Percentiles rank a stretch among this genome's conserved stretches.
Conservation (phyloP, 768 basidiomycete genomes). For the Psilocybe subaeruginosa region DNA sequence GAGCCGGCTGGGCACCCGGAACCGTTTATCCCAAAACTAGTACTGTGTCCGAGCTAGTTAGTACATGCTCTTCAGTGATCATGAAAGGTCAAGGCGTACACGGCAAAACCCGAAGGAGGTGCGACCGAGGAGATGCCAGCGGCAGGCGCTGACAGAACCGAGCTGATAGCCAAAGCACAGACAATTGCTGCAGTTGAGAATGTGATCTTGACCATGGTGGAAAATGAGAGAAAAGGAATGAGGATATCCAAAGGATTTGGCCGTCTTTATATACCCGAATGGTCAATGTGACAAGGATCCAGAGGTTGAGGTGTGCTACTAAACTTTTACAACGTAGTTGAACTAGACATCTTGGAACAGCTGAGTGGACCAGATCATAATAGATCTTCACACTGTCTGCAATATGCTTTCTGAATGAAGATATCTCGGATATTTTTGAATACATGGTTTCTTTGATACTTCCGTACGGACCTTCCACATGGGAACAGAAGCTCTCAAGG, state of each 20-base stretch:
- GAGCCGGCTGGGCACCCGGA: slow-evolving; percentile 23
- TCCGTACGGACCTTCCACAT: background rate
- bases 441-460: background rate
- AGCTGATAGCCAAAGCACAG: background rate
- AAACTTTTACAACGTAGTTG: too few species aligned
- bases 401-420: background rate
- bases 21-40: slow-evolving; percentile 21
- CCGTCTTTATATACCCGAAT: background rate
- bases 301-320: background rate
- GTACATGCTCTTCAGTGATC: background rate
- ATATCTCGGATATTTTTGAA: background rate
- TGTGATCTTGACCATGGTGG: background rate
- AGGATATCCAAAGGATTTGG: background rate
- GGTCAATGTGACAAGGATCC: background rate
- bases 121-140: background rate
- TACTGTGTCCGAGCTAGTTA: slow-evolving; percentile 6
- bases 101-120: slow-evolving; percentile 15
- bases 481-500: background rate
- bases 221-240: background rate
- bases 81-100: slow-evolving; percentile 1
- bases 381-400: background rate
- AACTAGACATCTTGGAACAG: background rate
- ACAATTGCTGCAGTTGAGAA: background rate
- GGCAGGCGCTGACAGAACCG: background rate
- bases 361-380: background rate